Evolutionary conservation across 768 basidiomycete species (phyloP).

Genomic region (Boletellus ananiceps): DNA sequence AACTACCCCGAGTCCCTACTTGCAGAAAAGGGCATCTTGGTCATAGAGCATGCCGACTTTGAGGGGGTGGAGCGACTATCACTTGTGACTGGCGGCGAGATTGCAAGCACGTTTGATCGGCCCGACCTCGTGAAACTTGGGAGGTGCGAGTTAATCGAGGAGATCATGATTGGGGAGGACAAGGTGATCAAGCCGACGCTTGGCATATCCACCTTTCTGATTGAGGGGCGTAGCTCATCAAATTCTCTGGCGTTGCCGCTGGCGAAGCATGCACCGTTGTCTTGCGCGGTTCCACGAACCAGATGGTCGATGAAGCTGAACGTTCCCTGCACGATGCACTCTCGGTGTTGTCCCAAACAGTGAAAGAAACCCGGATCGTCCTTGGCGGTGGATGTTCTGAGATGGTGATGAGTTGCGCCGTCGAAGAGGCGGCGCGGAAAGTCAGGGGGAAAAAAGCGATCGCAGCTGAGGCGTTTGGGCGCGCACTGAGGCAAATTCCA

Average conservation of each 20-base stretch:
- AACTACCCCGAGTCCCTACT: constrained; percentile 97
- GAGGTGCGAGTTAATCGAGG: constrained; percentile 91
- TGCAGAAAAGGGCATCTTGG: constrained; percentile 92
- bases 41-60: constrained; percentile 98
- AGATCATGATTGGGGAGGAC: constrained; percentile 99
- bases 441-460: constrained; percentile 94
- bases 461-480: constrained; percentile 87
- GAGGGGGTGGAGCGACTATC: constrained; percentile 96
- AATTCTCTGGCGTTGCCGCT: constrained; percentile 98
- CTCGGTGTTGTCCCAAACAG: constrained; percentile 94
- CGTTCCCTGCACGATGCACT: constrained; percentile 96
- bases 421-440: constrained; percentile 81
- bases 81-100: constrained; percentile 96
- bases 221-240: constrained; percentile 70
- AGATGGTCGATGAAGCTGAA: constrained; percentile 99
- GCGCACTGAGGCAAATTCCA: constrained; percentile 90
- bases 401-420: constrained; percentile 95
- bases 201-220: neutral
- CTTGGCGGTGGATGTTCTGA: constrained; percentile 97
- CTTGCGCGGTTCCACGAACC: constrained; percentile 92
- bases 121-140: constrained; percentile 93
- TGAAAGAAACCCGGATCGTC: constrained; percentile 91
- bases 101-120: constrained; percentile 90
- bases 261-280: constrained; percentile 98
- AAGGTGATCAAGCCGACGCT: constrained; percentile 52